phyloP scores from a whole-genome alignment of 495 filamentous ascomycete species.

The Parachaetomium inaequale region DNA sequence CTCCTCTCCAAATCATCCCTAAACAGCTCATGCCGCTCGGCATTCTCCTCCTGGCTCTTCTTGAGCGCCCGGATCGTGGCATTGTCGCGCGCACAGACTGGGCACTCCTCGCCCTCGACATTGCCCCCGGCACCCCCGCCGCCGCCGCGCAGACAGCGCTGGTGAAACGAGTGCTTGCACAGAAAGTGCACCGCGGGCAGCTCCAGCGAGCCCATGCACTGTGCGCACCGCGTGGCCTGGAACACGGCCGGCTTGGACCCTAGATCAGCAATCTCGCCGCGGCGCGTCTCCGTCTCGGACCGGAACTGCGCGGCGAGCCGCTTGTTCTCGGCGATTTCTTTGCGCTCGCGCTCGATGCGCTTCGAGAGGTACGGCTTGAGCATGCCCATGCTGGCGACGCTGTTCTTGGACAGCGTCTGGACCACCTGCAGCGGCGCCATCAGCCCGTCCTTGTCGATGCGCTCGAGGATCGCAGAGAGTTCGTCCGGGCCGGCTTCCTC shows the following conservation, averaged over 20 bases:
- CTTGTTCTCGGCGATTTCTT: conserved; percentile 79
- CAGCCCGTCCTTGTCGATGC: conserved; percentile 83
- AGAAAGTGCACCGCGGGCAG: conserved; percentile 91
- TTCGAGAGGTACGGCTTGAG: conserved; percentile 87
- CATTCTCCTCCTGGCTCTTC: conserved; percentile 80
- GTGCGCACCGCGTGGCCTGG: conserved; percentile 78
- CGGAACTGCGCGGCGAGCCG: conserved; percentile 81
- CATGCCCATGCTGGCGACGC: conserved; percentile 92
- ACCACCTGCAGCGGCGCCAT: conserved; percentile 98
- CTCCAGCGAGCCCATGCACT: conserved; percentile 71
- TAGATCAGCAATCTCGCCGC: conserved; percentile 71
- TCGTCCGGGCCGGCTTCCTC: conserved; percentile 83
- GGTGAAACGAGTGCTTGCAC: conserved; percentile 95
- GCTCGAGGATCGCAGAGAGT: conserved; percentile 71
- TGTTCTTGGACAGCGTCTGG: conserved; percentile 64
- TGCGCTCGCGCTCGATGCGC: conserved; percentile 82
- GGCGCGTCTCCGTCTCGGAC: conserved; percentile 74
- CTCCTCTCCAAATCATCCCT: conserved; percentile 72
- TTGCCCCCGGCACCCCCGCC: conserved; percentile 28
- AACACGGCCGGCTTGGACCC: conserved; percentile 80
- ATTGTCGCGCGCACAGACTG: conserved; percentile 76
- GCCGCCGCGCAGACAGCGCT: conserved; percentile 63
- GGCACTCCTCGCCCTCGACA: conserved; percentile 59
- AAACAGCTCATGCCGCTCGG: conserved; percentile 88
- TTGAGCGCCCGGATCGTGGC: conserved; percentile 81